Base-by-base conservation (phyloP, 148 eudicot species). In the Amaranthus palmeri region DNA sequence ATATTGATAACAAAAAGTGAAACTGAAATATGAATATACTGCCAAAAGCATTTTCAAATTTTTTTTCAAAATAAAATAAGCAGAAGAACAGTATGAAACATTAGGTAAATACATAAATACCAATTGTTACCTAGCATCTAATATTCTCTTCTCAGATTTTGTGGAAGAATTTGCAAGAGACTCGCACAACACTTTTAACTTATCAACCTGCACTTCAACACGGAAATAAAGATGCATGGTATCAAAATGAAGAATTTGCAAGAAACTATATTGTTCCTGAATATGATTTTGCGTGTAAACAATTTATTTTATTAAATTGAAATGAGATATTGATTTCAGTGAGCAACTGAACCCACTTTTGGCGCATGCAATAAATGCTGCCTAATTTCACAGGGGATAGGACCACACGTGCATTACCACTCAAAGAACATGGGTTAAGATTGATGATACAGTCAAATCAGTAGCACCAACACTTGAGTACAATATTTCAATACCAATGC, bases 61-160 rank as follows among this genome's bases (percentile, higher is more conserved):
- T 25, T 25, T 2, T 57, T n/a, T 5, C 40, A 18, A 4, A n/a
- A 55, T 8, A 59, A 5, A 63, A 10, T 12, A 48, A 15, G 15
- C 15, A 60, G 40, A 17, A 43, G 17, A 17, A 43, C 7, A 70
- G 15, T 1, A 54, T 52, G 41, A 18, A 68, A 61, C 15, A 13
- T 47, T 3, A 10, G 56, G 54, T 53, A 62, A 18, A 63, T 54
- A 54, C 53, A 73, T 18, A 44, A 51, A 61, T 47, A 63, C 67
- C 54, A 64, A 56, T 36, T 45, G 70, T 75, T 79, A 95, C 98
- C 96, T 91, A 83, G 89, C 74, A 69, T 95, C 99, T 57, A 85
- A 81, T 61, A 90, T 85, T 75, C 96, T 90, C 78, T 95, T 92
- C 85, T 92, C 93, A 69, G 99, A 83, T 83, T 92, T 95, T 61